These are phyloP conservation scores for Aspergillus cristatus DNA, from an alignment of 495 filamentous ascomycete species.

Conservation along the genomic window DNA sequence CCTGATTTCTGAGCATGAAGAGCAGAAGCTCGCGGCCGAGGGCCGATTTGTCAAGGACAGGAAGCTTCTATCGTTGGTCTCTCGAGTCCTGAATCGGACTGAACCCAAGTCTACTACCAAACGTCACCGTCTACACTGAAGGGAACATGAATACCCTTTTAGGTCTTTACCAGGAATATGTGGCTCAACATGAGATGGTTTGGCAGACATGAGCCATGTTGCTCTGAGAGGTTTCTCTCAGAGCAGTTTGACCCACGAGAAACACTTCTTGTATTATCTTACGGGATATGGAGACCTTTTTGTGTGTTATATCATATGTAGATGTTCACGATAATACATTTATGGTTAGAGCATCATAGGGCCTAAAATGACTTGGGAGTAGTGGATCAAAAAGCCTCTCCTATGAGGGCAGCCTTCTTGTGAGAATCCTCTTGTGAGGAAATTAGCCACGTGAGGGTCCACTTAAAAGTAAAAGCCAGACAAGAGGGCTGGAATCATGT, in stretches of 20 bases:
- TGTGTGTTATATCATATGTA: conserved; percentile 2
- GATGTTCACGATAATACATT: neutral
- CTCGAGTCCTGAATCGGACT: neutral
- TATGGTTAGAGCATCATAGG: conserved; percentile 1
- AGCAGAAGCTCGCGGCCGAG: conserved; percentile 8
- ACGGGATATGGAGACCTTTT: conserved; percentile 5
- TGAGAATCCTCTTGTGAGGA: conserved; percentile 12
- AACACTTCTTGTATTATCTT: conserved; percentile 5
- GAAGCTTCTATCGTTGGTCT: conserved; percentile 10
- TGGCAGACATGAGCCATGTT: conserved; percentile 2
- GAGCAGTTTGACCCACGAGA: conserved; percentile 1
- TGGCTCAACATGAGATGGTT: conserved; percentile 3
- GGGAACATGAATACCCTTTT: conserved; percentile 3
- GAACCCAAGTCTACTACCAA: conserved; percentile 3
- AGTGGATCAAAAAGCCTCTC: conserved; percentile 6
- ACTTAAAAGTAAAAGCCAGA: too few relatives aligned
- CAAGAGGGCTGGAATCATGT: too few relatives aligned
- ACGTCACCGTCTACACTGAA: neutral
- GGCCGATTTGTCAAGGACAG: conserved; percentile 10
- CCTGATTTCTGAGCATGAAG: conserved; percentile 15
- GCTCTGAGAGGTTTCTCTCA: conserved; percentile 2
- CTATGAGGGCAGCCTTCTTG: conserved; percentile 4
- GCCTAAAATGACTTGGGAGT: conserved; percentile 6
- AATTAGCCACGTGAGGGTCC: conserved; percentile 3
- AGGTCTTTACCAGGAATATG: conserved; percentile 5